phyloP scores from a whole-genome alignment of 345 rosid species.

The Psidium friedrichsthalianum region DNA sequence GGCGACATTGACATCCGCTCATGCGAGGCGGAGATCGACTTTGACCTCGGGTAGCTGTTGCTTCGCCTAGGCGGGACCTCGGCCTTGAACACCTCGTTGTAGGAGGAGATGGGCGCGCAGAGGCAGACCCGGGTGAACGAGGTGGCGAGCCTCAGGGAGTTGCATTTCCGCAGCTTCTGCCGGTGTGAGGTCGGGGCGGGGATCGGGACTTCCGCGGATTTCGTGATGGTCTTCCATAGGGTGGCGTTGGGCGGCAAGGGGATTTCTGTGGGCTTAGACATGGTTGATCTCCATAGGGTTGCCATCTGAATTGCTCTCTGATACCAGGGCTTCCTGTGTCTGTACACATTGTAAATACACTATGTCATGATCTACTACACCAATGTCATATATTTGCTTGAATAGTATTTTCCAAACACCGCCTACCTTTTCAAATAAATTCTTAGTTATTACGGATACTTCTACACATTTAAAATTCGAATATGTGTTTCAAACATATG shows the following conservation, averaged over 20 bases:
- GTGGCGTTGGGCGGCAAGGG: slow-evolving; percentile 17
- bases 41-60: slow-evolving; percentile 76
- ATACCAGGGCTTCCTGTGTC: slow-evolving; percentile 85
- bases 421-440: no score
- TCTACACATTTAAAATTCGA: no score
- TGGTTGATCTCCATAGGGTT: slow-evolving; percentile 33
- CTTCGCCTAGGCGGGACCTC: slow-evolving; percentile 83
- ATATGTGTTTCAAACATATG: no score
- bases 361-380: not conserved
- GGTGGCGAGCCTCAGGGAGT: slow-evolving; percentile 64
- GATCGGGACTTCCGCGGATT: slow-evolving; percentile 6
- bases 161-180: slow-evolving; percentile 51
- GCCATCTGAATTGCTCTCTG: slow-evolving; percentile 85
- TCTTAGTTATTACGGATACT: no score
- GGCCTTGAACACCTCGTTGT: slow-evolving; percentile 64
- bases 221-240: slow-evolving; percentile 42
- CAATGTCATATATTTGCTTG: not conserved
- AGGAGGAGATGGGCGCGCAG: slow-evolving; percentile 81
- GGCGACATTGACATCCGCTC: slow-evolving; percentile 7
- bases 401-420: no score
- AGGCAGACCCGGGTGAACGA: slow-evolving; percentile 87
- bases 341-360: not conserved
- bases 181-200: slow-evolving; percentile 2
- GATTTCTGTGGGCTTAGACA: slow-evolving; percentile 29
- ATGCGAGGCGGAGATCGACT: slow-evolving; percentile 14